Evolutionary conservation across 2,329 filamentous ascomycete species (phyloP).

Genomic region (Pseudocercospora cruenta): DNA sequence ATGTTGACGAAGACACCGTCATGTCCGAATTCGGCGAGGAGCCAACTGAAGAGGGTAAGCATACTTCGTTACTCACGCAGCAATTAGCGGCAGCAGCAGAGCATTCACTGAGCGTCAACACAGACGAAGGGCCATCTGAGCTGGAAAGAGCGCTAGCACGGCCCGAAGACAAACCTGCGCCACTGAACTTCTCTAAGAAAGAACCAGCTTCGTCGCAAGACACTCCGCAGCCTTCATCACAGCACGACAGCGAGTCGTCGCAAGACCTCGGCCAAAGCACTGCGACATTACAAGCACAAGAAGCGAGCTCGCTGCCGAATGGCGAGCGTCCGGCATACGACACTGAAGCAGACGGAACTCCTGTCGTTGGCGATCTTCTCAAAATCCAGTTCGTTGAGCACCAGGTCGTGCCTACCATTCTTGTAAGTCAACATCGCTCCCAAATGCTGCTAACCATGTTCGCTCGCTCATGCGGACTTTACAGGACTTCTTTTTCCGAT

Average conservation of each 20-base stretch:
- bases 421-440: constrained; percentile 64
- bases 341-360: constrained; percentile 63
- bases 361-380: constrained; percentile 89
- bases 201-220: constrained; percentile 17
- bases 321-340: constrained; percentile 52
- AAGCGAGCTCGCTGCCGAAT: constrained; percentile 23
- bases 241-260: constrained; percentile 20
- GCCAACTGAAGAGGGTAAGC: constrained; percentile 36
- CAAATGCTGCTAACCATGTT: not conserved
- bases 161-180: constrained; percentile 69
- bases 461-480: constrained; percentile 13
- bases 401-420: constrained; percentile 89
- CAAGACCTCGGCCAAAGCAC: constrained; percentile 37
- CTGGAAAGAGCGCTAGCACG: constrained; percentile 45
- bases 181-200: constrained; percentile 58
- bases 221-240: not conserved
- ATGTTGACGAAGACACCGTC: constrained; percentile 62
- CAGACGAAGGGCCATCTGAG: constrained; percentile 39
- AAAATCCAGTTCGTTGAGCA: constrained; percentile 98
- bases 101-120: constrained; percentile 35
- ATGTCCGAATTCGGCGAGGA: constrained; percentile 46
- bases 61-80: constrained; percentile 47
- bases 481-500: constrained; percentile 95
- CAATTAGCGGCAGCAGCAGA: constrained; percentile 40
- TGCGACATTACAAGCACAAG: constrained; percentile 37